phyloP scores from a whole-genome alignment of 2,329 filamentous ascomycete genomes.

The Aspergillus viridinutans region DNA sequence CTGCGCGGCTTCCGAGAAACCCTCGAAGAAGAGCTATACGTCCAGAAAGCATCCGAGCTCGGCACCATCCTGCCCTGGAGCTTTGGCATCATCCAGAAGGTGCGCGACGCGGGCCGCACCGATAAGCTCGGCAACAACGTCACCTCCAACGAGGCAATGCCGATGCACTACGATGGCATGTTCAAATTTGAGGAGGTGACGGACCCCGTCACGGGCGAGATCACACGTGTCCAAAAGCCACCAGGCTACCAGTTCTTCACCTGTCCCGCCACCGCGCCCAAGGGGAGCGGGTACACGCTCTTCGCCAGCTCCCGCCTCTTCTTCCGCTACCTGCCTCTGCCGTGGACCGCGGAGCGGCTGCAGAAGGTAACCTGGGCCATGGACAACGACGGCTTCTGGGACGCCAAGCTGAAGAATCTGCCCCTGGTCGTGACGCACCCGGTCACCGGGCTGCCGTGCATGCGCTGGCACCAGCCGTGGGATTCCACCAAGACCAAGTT shows the following conservation, averaged over 20 bases:
- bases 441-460: constrained; percentile 43
- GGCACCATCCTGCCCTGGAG: constrained; percentile 51
- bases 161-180: constrained; percentile 55
- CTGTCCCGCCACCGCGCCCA: constrained; percentile 40
- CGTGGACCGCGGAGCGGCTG: constrained; percentile 36
- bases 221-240: constrained; percentile 41
- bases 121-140: constrained; percentile 50
- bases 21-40: constrained; percentile 43
- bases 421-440: constrained; percentile 47
- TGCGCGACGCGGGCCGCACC: constrained; percentile 47
- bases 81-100: constrained; percentile 50
- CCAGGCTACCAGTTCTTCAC: constrained; percentile 54
- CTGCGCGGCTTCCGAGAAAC: constrained; percentile 51
- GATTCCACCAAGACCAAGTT: constrained; percentile 50
- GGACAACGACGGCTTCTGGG: constrained; percentile 46
- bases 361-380: constrained; percentile 47
- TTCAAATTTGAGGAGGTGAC: constrained; percentile 49
- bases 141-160: constrained; percentile 53
- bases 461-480: constrained; percentile 56
- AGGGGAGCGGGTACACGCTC: constrained; percentile 51
- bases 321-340: constrained; percentile 44
- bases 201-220: constrained; percentile 36
- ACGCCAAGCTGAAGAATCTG: constrained; percentile 41
- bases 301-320: constrained; percentile 52
- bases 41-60: constrained; percentile 46